Evolutionary conservation across 2,329 filamentous ascomycete species (phyloP).

Genomic region (Westerdykella sp.): DNA sequence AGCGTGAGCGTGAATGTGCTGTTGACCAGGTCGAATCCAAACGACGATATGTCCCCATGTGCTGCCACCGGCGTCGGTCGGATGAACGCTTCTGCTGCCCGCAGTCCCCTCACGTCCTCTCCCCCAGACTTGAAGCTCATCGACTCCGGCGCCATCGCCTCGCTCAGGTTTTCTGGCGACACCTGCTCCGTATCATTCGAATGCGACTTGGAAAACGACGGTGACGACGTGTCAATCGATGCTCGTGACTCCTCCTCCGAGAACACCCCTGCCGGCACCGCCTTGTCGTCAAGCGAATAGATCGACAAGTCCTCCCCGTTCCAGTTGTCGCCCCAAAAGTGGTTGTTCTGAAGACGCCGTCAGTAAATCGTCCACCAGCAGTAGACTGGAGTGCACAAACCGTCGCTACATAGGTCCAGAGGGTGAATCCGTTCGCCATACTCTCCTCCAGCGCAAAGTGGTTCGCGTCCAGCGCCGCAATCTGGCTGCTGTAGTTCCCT

Average conservation of each 20-base stretch:
- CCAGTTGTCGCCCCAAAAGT: slow-evolving; percentile 88
- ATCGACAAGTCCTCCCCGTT: slow-evolving; percentile 97
- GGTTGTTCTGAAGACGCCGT: slow-evolving; percentile 59
- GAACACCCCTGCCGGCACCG: slow-evolving; percentile 47
- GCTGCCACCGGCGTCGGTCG: slow-evolving; percentile 74
- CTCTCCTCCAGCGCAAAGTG: slow-evolving; percentile 87
- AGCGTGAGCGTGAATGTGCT: slow-evolving; percentile 72
- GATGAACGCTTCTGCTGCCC: slow-evolving; percentile 89
- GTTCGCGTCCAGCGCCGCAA: slow-evolving; percentile 89
- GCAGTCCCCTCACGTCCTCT: slow-evolving; percentile 53
- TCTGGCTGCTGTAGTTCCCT: slow-evolving; percentile 90
- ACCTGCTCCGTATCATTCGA: slow-evolving; percentile 48
- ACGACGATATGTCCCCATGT: slow-evolving; percentile 62
- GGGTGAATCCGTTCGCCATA: slow-evolving; percentile 72
- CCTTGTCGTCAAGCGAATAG: slow-evolving; percentile 73
- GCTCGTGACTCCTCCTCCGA: slow-evolving; percentile 47
- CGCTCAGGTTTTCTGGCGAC: slow-evolving; percentile 69
- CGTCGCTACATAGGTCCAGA: slow-evolving; percentile 78
- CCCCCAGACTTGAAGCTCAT: slow-evolving; percentile 34
- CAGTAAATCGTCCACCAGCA: slow-evolving; percentile 3
- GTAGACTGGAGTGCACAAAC: slow-evolving; percentile 42
- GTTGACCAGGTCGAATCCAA: slow-evolving; percentile 75
- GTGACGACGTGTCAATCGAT: slow-evolving; percentile 45
- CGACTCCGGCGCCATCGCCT: slow-evolving; percentile 56
- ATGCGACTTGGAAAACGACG: slow-evolving; percentile 49